Evolutionary conservation across 768 basidiomycete species (phyloP).

Genomic region (Phanerochaete carnosa): DNA sequence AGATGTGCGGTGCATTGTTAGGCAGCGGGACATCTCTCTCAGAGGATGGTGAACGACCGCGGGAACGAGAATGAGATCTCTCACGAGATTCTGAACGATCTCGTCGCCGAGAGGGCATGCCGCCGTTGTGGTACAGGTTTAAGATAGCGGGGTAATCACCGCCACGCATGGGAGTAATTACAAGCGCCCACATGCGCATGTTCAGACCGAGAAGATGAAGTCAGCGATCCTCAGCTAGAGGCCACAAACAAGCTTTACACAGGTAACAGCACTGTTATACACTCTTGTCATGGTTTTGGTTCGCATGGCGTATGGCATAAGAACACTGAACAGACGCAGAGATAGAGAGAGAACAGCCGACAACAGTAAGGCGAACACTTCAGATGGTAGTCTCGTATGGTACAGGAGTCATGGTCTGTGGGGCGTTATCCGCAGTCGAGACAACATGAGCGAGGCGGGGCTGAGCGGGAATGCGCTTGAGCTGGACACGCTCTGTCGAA

Average conservation of each 20-base stretch:
- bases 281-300: conserved; percentile 15
- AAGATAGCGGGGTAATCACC: not conserved
- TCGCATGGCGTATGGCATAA: conserved; percentile 21
- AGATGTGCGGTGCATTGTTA: conserved; percentile 56
- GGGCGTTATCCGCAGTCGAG: conserved; percentile 68
- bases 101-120: conserved; percentile 26
- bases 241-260: too few relatives aligned
- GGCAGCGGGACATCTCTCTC: conserved; percentile 47
- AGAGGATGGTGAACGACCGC: conserved; percentile 37
- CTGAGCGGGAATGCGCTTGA: conserved; percentile 82
- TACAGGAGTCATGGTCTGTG: conserved; percentile 91
- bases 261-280: conserved; percentile 8
- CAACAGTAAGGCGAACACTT: conserved; percentile 21
- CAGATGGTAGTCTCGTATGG: conserved; percentile 97
- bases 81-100: conserved; percentile 22
- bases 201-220: not conserved
- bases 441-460: conserved; percentile 82
- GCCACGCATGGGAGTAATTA: not conserved
- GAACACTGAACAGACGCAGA: conserved; percentile 20
- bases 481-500: conserved; percentile 69
- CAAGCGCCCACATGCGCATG: not conserved
- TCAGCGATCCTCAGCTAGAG: too few relatives aligned
- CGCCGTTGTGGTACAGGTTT: not conserved
- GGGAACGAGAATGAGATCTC: conserved; percentile 22
- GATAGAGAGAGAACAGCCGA: conserved; percentile 5